Conservation (phyloP, 306 rosid species). For the Styphnolobium japonicum region DNA sequence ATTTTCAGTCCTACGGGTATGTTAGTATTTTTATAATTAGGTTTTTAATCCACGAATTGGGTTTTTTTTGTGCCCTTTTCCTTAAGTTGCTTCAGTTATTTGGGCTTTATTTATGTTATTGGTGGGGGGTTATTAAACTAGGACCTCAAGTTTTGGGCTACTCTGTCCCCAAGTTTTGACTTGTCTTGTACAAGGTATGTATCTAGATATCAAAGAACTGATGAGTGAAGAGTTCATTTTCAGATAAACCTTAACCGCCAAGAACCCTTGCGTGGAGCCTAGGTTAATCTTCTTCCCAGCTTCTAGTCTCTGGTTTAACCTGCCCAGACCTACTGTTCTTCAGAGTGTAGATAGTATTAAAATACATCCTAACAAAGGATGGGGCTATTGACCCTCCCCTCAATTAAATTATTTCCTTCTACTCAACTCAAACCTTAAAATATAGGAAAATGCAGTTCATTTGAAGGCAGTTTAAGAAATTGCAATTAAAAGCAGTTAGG, state of each 20-base stretch:
- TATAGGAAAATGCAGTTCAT: no score
- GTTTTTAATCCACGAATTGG: neutral
- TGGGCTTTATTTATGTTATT: neutral
- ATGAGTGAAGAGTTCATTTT: neutral
- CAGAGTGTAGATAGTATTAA: neutral
- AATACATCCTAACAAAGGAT: neutral
- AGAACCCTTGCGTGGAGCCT: neutral
- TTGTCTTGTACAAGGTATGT: neutral
- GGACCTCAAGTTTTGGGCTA: neutral
- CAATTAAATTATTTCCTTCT: no score
- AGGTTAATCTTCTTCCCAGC: neutral
- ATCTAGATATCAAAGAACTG: neutral
- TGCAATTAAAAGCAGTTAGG: no score
- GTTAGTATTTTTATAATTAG: constrained; percentile 1
- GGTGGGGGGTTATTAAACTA: neutral
- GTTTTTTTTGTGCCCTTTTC: neutral
- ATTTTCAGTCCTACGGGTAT: neutral
- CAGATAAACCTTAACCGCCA: neutral
- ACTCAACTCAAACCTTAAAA: no score
- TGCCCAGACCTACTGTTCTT: neutral
- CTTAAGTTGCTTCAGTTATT: neutral
- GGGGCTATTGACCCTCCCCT: no score
- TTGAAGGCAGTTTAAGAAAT: no score
- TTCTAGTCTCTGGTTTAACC: neutral
- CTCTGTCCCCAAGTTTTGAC: neutral